A percentile compares a stretch with the other conserved stretches of the same genome.
These are phyloP conservation scores for Colletotrichum cereale DNA, from an alignment of 2,329 filamentous ascomycete genomes.

Conservation along the genomic window DNA sequence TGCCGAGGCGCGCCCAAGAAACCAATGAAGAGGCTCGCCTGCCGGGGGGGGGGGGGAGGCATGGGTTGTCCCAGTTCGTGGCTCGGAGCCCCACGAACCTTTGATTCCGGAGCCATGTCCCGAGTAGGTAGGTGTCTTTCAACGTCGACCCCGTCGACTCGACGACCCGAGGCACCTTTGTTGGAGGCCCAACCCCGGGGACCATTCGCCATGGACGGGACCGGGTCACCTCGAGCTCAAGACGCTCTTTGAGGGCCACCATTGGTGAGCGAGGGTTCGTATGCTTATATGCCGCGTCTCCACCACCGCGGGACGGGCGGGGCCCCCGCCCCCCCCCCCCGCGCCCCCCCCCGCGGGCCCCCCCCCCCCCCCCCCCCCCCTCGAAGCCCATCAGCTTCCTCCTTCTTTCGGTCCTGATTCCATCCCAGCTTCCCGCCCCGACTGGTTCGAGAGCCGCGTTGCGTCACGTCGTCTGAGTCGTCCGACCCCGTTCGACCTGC, in stretches of 20 bases:
- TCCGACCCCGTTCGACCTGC: conserved; percentile 26
- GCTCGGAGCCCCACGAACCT: conserved; percentile 21
- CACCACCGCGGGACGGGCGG: too few species aligned
- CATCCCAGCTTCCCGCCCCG: conserved; percentile 22
- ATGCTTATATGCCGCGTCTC: neutral
- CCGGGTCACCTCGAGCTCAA: neutral
- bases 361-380: neutral
- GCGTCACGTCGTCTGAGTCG: neutral
- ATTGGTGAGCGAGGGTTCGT: conserved; percentile 12
- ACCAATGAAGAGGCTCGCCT: neutral
- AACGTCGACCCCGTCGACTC: conserved; percentile 13
- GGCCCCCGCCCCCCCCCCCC: neutral
- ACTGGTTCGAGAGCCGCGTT: conserved; percentile 5
- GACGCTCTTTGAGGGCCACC: neutral
- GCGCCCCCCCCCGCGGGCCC: neutral
- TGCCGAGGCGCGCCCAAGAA: conserved; percentile 28
- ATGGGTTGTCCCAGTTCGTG: conserved; percentile 20
- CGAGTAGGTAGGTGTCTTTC: conserved; percentile 39
- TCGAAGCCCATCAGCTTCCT: conserved; percentile 6
- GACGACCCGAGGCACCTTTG: neutral
- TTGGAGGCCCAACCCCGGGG: conserved; percentile 8
- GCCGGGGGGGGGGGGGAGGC: neutral
- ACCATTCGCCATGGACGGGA: conserved; percentile 23
- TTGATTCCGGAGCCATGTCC: conserved; percentile 34
- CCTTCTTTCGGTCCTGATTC: neutral